Evolutionary conservation across 2,329 filamentous ascomycete species (phyloP).

Genomic region (Neonectria sp.): DNA sequence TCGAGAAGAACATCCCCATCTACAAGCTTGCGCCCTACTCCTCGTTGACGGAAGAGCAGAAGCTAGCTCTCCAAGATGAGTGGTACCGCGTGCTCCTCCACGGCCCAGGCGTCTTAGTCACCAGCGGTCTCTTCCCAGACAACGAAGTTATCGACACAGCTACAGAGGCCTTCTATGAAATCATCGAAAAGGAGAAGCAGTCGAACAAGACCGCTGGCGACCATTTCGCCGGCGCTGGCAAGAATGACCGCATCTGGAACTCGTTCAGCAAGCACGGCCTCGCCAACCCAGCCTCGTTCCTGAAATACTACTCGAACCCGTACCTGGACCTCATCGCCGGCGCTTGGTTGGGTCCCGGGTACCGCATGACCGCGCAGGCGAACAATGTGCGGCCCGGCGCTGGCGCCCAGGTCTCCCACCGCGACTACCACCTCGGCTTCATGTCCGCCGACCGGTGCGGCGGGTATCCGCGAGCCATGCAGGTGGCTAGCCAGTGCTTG

Average conservation of each 20-base stretch:
- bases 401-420: constrained; percentile 69
- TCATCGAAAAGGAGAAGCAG: constrained; percentile 62
- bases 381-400: constrained; percentile 75
- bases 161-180: constrained; percentile 62
- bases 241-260: constrained; percentile 77
- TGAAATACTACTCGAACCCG: constrained; percentile 72
- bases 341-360: constrained; percentile 72
- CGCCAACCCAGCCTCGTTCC: constrained; percentile 66
- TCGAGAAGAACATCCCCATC: constrained; percentile 68
- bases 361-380: constrained; percentile 73
- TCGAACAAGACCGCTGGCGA: constrained; percentile 63
- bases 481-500: constrained; percentile 69
- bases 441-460: constrained; percentile 64
- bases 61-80: constrained; percentile 69
- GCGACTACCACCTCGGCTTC: constrained; percentile 77
- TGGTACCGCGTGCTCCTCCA: constrained; percentile 70
- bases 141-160: constrained; percentile 59
- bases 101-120: constrained; percentile 73
- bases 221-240: constrained; percentile 70
- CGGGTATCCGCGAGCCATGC: constrained; percentile 66
- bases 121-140: constrained; percentile 66
- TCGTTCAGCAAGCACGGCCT: constrained; percentile 74
- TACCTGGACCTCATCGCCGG: constrained; percentile 68
- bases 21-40: constrained; percentile 63
- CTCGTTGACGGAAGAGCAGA: constrained; percentile 35